phyloP scores from a whole-genome alignment of 2,329 filamentous ascomycete species.

The Talaromyces sp. region DNA sequence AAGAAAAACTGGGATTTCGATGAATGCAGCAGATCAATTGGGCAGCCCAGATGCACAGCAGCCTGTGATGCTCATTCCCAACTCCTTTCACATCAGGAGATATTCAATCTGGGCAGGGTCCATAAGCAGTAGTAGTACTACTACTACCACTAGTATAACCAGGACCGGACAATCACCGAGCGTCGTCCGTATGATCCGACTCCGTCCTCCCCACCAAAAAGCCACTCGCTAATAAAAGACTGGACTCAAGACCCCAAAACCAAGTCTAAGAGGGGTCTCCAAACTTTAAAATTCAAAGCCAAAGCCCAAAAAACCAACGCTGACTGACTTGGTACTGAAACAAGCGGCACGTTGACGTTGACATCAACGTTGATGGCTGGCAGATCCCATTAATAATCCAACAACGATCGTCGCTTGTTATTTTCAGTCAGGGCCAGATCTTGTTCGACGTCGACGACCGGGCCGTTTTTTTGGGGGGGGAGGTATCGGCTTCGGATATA shows the following conservation, averaged over 20 bases:
- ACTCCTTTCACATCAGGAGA: neutral
- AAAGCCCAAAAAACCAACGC: neutral
- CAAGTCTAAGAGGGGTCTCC: too few relatives aligned
- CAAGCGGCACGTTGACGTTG: neutral
- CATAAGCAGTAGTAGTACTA: neutral
- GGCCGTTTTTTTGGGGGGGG: neutral
- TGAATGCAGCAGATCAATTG: neutral
- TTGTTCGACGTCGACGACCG: neutral
- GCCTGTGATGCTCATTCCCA: neutral
- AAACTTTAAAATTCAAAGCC: neutral
- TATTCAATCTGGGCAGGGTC: too few relatives aligned
- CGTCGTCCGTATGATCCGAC: too few relatives aligned
- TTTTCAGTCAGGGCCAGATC: neutral
- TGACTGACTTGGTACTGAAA: too few relatives aligned
- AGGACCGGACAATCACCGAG: neutral
- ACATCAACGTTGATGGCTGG: neutral
- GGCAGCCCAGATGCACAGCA: neutral
- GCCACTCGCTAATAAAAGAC: neutral
- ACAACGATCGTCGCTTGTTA: neutral
- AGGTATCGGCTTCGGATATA: neutral
- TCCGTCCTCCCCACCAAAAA: neutral
- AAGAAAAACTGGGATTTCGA: too few relatives aligned
- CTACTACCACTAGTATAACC: too few relatives aligned
- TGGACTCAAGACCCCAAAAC: too few relatives aligned
- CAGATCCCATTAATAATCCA: too few relatives aligned